Evolutionary conservation across 2,329 filamentous ascomycete genomes (phyloP), one percentile per base, ranked within the genome.

Genomic region (Ceratocystiopsis minuta): DNA sequence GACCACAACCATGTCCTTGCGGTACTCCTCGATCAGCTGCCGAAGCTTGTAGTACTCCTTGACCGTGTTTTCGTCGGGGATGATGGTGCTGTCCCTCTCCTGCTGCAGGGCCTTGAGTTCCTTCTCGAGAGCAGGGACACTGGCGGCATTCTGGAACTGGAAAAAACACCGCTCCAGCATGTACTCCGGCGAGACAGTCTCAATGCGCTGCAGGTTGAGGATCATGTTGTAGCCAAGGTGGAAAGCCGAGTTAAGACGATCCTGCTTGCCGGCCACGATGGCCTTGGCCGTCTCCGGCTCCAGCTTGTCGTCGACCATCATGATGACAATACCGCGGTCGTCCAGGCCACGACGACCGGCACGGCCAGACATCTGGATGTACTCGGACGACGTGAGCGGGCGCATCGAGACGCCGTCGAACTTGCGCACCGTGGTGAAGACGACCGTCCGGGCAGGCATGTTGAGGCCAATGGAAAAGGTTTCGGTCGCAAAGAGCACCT

Each of bases 151-250:
- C 58, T 98, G 90, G 62, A 98, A 98, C 59, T 98, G 90, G 59
- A 84, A 92, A 65, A 98, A 98, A 56, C 90, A 98, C 51, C 81
- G 75, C 64, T 96, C 87, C n/a, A 98, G 67, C 90, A 98, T 98
- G 55, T 84, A 96, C 53, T 98, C 88, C 2, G 92, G 90, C 10
- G 87, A 96, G 40, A 98, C 93, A n/a, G 86, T 88, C 57, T 98
- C 90, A n/a, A 98, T 88, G 60, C 90, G 75, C 59, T 96, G 79
- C 46, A 98, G 63, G 55, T 98, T 98, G 44, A 98, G 68, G 55
- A 98, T 84, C 90, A 98, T 98, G 64, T 98, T 98, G 68, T 98
- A 98, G 31, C 90, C 87, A 15, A 98, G 71, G 57, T 98, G 84
- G 62, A 98, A 98, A 2, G 90, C 90, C 4, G 90, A 96, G 61